Percentiles rank a stretch among this genome's conserved stretches.
Evolutionary conservation across 192 early-diverging fungal species (phyloP).

Genomic region (Rhizoclosmatium sp.): DNA sequence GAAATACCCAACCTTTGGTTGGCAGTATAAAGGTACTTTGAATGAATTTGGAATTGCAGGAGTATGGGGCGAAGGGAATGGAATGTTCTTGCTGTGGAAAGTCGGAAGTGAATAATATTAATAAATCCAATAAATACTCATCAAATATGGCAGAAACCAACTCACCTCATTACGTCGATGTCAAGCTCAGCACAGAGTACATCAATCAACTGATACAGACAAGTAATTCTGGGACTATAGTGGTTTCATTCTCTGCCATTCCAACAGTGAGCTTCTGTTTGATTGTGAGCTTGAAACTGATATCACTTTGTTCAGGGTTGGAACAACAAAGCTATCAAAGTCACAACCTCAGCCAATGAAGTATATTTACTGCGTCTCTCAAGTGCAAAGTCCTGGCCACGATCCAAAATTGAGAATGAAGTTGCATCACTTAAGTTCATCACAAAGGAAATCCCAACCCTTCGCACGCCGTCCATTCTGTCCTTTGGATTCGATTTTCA

Average conservation of each 20-base stretch:
- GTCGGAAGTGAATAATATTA: not conserved
- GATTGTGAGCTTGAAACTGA: not conserved
- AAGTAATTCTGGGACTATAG: not conserved
- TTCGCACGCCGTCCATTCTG: conserved; percentile 6
- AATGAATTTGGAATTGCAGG: conserved; percentile 28
- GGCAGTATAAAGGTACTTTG: conserved; percentile 12
- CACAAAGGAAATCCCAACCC: not conserved
- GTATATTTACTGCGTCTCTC: conserved; percentile 24
- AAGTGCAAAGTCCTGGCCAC: conserved; percentile 23
- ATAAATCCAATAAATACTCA: not conserved
- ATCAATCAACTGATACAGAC: not conserved
- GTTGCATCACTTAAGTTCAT: not conserved
- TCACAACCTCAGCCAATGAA: not conserved
- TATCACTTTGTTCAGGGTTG: conserved; percentile 3
- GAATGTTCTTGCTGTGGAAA: conserved; percentile 5
- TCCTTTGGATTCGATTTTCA: conserved; percentile 7
- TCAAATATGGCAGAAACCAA: conserved; percentile 24
- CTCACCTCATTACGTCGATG: conserved; percentile 33
- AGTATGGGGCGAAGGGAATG: conserved; percentile 1
- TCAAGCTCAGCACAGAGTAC: conserved; percentile 5
- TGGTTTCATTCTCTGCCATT: not conserved
- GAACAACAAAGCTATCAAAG: conserved; percentile 42
- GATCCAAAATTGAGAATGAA: conserved; percentile 23
- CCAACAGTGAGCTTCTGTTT: conserved; percentile 1
- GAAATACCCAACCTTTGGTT: not conserved